Evolutionary conservation across 2,329 filamentous ascomycete genomes (phyloP).

Genomic region (Fusarium continuum): DNA sequence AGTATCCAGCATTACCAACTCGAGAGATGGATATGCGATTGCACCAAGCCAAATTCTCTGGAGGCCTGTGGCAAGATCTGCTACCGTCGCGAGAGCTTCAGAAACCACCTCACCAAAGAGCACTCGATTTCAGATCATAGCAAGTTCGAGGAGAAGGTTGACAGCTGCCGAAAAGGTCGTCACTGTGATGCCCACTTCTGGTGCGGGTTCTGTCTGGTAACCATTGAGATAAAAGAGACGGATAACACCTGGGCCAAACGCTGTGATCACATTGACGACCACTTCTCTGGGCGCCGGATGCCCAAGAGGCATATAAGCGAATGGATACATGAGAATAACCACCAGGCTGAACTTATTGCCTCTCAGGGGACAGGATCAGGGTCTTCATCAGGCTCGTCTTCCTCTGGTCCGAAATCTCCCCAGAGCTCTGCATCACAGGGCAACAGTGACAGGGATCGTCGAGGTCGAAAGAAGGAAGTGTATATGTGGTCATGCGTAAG

Average conservation of each 20-base stretch:
- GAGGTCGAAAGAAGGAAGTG: slow-evolving; percentile 22
- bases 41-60: slow-evolving; percentile 34
- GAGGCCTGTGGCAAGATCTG: slow-evolving; percentile 66
- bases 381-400: slow-evolving; percentile 4
- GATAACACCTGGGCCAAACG: slow-evolving; percentile 64
- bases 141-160: slow-evolving; percentile 55
- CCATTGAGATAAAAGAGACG: slow-evolving; percentile 58
- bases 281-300: slow-evolving; percentile 65
- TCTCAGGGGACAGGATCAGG: not conserved
- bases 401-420: slow-evolving; percentile 5
- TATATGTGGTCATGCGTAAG: slow-evolving; percentile 48
- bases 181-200: slow-evolving; percentile 76
- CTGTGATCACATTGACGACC: slow-evolving; percentile 78
- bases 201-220: slow-evolving; percentile 81
- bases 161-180: slow-evolving; percentile 68
- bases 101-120: slow-evolving; percentile 65
- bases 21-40: slow-evolving; percentile 77
- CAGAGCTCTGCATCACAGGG: slow-evolving; percentile 2
- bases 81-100: slow-evolving; percentile 67
- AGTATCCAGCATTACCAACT: slow-evolving; percentile 77
- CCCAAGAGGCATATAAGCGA: slow-evolving; percentile 58
- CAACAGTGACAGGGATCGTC: slow-evolving; percentile 1
- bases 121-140: slow-evolving; percentile 53
- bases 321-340: slow-evolving; percentile 58
- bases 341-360: not conserved